Evolutionary conservation across 1,284 basidiomycete species (phyloP), one percentile per base, ranked within the genome.

Genomic region (Ustilago loliicola): DNA sequence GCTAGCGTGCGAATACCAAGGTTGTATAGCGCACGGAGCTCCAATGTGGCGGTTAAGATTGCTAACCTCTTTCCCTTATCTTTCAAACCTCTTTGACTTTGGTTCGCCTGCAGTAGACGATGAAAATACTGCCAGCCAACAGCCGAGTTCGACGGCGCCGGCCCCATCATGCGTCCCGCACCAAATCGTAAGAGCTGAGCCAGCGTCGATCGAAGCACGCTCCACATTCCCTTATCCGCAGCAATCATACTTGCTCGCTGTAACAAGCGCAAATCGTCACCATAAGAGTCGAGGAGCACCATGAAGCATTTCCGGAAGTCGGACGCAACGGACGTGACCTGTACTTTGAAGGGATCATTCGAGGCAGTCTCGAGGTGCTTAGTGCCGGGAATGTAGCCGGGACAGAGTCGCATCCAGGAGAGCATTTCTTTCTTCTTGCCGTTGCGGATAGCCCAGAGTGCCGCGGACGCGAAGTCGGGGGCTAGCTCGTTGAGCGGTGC

Each of bases 331-430:
- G 53, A 50, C 19, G 60, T 32, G 42, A 25, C 51, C n/a, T 71
- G 72, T 10, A 30, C 34, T 1, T 53, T 8, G 29, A 23, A 29
- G 0, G 32, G 32, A 36, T n/a, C 7, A 10, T 21, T 27, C 25
- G 61, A 68, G 8, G 55, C 36, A 5, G 61, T 62, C 34, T 66
- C 48, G 61, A 65, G 45, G 23, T 53, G 36, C 1, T 42, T 61
- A 25, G 48, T 48, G 5, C 61, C 50, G 7, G 68, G 55, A 8
- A 17, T 34, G 40, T 65, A 61, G 13, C 68, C 53, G 3, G 78
- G 78, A n/a, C 70, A 74, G 23, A 80, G 71, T 8, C 63, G 53
- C 62, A 80, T 65, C 79, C 79, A 80, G 10, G 21, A 23, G 42
- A 80, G 66, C 63, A 68, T 64, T 6, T 75, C 69, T 5, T 64